Base-by-base conservation (phyloP, 768 basidiomycete species). In the Trametopsis cervina region DNA sequence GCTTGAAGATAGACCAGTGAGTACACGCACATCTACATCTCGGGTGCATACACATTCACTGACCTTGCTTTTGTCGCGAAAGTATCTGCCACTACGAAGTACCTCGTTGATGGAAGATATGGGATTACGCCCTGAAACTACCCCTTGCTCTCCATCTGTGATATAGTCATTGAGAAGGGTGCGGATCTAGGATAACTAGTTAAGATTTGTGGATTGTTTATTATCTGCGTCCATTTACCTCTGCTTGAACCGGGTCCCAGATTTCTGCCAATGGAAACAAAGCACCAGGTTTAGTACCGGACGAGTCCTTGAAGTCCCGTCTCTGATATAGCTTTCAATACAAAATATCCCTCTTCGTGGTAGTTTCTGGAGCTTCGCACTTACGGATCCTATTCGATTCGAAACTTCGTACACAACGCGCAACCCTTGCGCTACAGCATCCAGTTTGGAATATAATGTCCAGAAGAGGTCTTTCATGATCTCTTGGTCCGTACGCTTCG, bases 381-480 rank as follows among this genome's bases (percentile, higher is more conserved):
- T 67, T 60, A 96, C 94, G 52, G 87, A 86, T 55, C 89, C 89
- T 44, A 99, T 93, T 47, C 93, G 79, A 56, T 85, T 86, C 1
- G 89, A 77, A 4, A 98, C 86, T 63, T 99, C 96, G 53, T 84
- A 92, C 2, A 93, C 77, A 3, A 96, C 84, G 44, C 93, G 73
- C 52, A 96, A 70, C 9, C 94, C 90, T 63, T 99, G 94, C 12
- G 86, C 76, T 17, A 98, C 88, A 24, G 96, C 96, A 60, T 93
- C 85, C 40, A 99, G 60, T 65, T 99, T 98, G 13, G 92, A 96
- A 63, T 91, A 99, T 13, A 95, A 61, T 2, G 95, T 96, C 95
- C 95, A 98, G 65, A 98, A 98, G 27, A 99, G 73, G 63, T 98
- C 96, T 51, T 72, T 76, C 46, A 99, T 64, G 12, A 87, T 85